Conservation (phyloP, 257 asterid species). For the Solanum stenotomum region DNA sequence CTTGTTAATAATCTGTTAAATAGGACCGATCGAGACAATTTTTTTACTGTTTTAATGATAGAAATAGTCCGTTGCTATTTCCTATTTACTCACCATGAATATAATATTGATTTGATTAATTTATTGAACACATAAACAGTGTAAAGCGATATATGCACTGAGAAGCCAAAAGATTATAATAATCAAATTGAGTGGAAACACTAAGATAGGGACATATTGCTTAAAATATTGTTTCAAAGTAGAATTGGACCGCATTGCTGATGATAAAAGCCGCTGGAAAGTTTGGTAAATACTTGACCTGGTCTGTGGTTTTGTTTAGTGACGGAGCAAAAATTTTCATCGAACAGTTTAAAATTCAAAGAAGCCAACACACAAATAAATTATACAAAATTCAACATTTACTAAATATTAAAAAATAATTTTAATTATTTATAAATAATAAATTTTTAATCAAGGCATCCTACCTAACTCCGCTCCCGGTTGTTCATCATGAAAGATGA, state of each 20-base stretch:
- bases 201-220: background rate
- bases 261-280: background rate
- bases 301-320: background rate
- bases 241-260: background rate
- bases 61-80: background rate
- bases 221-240: background rate
- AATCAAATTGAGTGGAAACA: background rate
- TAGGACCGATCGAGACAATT: background rate
- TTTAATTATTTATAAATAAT: background rate
- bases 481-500: background rate
- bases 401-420: background rate
- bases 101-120: background rate
- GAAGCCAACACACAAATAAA: background rate
- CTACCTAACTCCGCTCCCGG: background rate
- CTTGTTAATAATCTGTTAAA: background rate
- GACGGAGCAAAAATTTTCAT: background rate
- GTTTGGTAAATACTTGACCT: background rate
- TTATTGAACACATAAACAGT: background rate
- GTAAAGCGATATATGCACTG: background rate
- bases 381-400: no score
- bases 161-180: background rate
- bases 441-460: no score
- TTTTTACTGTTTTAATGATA: background rate
- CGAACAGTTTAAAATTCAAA: rapidly evolving
- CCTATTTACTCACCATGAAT: background rate